Conservation (phyloP, 371 early-diverging fungal species). For the Mortierella sp. region DNA sequence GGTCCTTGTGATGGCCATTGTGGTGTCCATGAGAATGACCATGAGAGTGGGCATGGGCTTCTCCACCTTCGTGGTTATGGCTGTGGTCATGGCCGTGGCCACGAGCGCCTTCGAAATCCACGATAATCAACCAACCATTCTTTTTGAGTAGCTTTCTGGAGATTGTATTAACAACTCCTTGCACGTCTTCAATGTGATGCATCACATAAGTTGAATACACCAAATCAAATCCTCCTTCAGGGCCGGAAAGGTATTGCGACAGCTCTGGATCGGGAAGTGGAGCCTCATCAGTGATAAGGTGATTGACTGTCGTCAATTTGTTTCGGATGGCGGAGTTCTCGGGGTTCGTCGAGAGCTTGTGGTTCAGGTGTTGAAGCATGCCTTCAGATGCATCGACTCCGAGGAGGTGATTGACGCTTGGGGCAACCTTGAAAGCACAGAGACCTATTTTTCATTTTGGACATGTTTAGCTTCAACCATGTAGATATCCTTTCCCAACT, state of each 20-base stretch:
- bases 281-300: constrained; percentile 19
- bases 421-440: constrained; percentile 24
- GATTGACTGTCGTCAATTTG: constrained; percentile 36
- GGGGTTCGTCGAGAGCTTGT: constrained; percentile 32
- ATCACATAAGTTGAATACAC: constrained; percentile 33
- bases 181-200: constrained; percentile 50
- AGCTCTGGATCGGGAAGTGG: constrained; percentile 37
- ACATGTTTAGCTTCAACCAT: background rate
- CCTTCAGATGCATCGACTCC: constrained; percentile 46
- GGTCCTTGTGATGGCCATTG: background rate
- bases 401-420: constrained; percentile 22
- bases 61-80: constrained; percentile 16
- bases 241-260: constrained; percentile 14
- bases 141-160: constrained; percentile 29
- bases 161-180: constrained; percentile 14
- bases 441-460: background rate
- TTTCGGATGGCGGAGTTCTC: constrained; percentile 16
- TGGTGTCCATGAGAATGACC: background rate
- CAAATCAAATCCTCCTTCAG: constrained; percentile 33
- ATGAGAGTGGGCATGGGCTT: background rate
- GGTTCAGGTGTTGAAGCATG: constrained; percentile 30
- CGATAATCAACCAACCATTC: constrained; percentile 40
- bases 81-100: background rate
- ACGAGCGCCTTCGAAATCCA: constrained; percentile 24
- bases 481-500: too few relatives aligned